phyloP scores from a whole-genome alignment of 1,284 basidiomycete genomes.

The Athelia psychrophila region DNA sequence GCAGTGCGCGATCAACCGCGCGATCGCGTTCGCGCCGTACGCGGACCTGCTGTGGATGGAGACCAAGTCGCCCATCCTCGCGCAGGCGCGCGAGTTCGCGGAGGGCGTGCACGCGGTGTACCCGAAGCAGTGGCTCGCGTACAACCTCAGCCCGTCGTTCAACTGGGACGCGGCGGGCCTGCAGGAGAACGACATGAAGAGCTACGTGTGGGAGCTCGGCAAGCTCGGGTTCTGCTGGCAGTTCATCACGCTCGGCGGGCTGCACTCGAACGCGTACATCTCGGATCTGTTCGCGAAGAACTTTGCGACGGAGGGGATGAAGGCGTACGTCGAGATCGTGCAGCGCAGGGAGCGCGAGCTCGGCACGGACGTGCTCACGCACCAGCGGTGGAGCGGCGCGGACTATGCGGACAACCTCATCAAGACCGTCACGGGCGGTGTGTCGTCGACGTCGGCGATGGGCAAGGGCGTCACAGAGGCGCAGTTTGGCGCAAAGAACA shows the following conservation, averaged over 20 bases:
- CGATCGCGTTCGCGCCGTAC: constrained; percentile 91
- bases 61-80: constrained; percentile 94
- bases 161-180: constrained; percentile 94
- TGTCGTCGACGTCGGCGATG: constrained; percentile 96
- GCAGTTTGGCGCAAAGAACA: constrained; percentile 66
- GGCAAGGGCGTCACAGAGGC: constrained; percentile 91
- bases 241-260: constrained; percentile 97
- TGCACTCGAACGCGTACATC: constrained; percentile 98
- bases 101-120: constrained; percentile 79
- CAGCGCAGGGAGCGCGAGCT: constrained; percentile 88
- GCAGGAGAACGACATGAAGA: constrained; percentile 81
- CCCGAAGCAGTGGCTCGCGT: constrained; percentile 91
- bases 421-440: constrained; percentile 93
- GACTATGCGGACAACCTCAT: constrained; percentile 91
- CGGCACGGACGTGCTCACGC: constrained; percentile 88
- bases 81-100: constrained; percentile 93
- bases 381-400: constrained; percentile 94
- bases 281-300: constrained; percentile 89
- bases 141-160: constrained; percentile 92
- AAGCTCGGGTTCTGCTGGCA: constrained; percentile 97
- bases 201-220: constrained; percentile 91
- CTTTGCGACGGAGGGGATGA: constrained; percentile 91
- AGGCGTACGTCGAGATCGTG: constrained; percentile 85
- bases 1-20: constrained; percentile 90
- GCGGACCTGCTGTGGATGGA: constrained; percentile 97